These are phyloP conservation scores for Entomortierella chlamydospora DNA, from an alignment of 192 early-diverging fungal genomes.

Conservation along the genomic window DNA sequence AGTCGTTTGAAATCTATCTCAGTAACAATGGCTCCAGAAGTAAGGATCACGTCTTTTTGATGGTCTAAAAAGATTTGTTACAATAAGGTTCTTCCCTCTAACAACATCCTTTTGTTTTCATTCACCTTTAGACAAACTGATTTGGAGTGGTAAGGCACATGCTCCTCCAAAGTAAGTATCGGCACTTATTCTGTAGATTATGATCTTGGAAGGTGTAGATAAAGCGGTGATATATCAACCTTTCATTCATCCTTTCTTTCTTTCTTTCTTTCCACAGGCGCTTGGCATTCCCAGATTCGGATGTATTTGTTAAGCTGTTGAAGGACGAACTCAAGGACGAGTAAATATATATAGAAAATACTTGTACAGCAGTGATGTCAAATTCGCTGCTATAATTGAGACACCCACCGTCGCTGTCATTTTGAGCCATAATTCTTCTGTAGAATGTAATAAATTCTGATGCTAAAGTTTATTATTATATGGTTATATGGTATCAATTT, in stretches of 20 bases:
- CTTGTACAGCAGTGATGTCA: too few relatives aligned
- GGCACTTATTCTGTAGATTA: not conserved
- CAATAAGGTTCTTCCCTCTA: too few relatives aligned
- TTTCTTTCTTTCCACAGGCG: conserved; percentile 14
- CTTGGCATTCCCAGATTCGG: conserved; percentile 37
- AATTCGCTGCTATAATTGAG: not conserved
- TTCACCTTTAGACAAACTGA: conserved; percentile 29
- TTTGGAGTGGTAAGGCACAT: conserved; percentile 49
- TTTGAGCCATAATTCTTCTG: too few relatives aligned
- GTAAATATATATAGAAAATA: not conserved
- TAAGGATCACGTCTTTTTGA: conserved; percentile 7
- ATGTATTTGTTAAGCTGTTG: conserved; percentile 26
- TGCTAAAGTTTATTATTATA: not conserved
- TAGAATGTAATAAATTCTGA: too few relatives aligned
- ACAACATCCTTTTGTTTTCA: not conserved
- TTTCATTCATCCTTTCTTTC: too few relatives aligned
- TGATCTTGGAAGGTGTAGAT: not conserved
- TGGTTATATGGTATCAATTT: not conserved
- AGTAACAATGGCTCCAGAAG: conserved; percentile 18
- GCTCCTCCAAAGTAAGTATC: conserved; percentile 38
- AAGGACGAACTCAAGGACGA: conserved; percentile 31
- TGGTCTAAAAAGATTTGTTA: too few relatives aligned
- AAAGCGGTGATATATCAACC: too few relatives aligned
- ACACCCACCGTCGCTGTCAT: too few relatives aligned
- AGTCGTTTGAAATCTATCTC: conserved; percentile 48